Evolutionary conservation across 306 rosid species (phyloP).

Genomic region (Malus sieversii): DNA sequence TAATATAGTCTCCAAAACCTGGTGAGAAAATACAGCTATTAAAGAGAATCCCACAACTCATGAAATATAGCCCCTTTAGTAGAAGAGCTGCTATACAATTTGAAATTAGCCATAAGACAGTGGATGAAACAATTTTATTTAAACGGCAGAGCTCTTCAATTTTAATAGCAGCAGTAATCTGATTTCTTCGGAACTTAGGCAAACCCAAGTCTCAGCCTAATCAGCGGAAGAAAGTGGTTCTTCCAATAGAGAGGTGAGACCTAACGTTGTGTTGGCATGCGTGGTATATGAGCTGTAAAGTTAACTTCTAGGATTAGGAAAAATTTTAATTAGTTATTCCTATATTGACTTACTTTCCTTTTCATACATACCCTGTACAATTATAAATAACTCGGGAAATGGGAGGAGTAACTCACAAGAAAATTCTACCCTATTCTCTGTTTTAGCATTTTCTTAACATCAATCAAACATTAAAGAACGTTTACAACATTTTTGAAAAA

Average conservation of each 20-base stretch:
- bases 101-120: neutral
- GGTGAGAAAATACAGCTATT: slow-evolving; percentile 22
- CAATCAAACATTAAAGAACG: neutral
- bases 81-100: neutral
- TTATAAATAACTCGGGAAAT: neutral
- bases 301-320: neutral
- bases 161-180: neutral
- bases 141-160: neutral
- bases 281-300: neutral
- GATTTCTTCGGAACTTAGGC: neutral
- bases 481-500: no score
- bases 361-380: neutral
- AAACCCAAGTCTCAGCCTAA: neutral
- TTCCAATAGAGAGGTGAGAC: neutral
- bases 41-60: slow-evolving; percentile 17
- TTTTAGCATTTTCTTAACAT: neutral
- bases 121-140: neutral
- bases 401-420: neutral
- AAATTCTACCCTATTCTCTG: neutral
- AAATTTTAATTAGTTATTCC: neutral
- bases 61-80: neutral
- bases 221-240: neutral
- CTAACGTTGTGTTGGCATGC: neutral
- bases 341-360: neutral
- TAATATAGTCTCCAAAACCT: slow-evolving; percentile 72